Evolutionary conservation across 2,329 filamentous ascomycete genomes (phyloP), one percentile per base, ranked within the genome.

Genomic region (Talaromyces sp.): DNA sequence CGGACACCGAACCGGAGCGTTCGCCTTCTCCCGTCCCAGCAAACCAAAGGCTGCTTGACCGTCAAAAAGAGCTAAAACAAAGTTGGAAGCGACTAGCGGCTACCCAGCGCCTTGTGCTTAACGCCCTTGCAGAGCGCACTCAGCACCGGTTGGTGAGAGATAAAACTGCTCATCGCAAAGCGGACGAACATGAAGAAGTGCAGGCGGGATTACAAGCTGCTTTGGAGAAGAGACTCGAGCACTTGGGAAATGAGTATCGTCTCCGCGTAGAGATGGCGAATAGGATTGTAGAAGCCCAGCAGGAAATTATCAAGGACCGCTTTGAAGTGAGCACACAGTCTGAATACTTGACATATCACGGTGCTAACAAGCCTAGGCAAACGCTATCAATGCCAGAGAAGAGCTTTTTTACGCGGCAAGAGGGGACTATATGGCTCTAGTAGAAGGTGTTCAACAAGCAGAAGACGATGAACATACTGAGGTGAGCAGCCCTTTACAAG

Each of bases 381-480:
- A 69, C 27, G 65, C 65, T 17, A 62, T 63, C 29, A 63, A 72
- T 56, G 69, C 72, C 12, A 68, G 70, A 57, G 67, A 74, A n/a
- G 75, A 78, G 54, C 73, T 76, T 62, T 67, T 76, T 24, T 63
- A 69, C 56, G 75, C 74, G n/a, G 72, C 73, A 19, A 68, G 74
- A 61, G 75, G 75, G 41, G 74, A 72, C 12, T 75, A 74, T 58
- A 73, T 76, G 66, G 66, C 70, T 7, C 72, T 75, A 53, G 68
- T 75, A 26, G 71, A 74, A 58, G 72, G 74, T n/a, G 68, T 71
- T 53, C 71, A 70, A 32, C 72, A 71, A 46, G 74, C 71, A 17
- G 72, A 73, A 58, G 75, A 78, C 61, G 75, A 77, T 53, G 75
- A 76, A 54, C 72, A 76, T 57, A 78, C 75, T 27, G 69, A 71